Evolutionary conservation across 139 green algal genomes (phyloP).

Genomic region (Chlamydomonas eustigma): DNA sequence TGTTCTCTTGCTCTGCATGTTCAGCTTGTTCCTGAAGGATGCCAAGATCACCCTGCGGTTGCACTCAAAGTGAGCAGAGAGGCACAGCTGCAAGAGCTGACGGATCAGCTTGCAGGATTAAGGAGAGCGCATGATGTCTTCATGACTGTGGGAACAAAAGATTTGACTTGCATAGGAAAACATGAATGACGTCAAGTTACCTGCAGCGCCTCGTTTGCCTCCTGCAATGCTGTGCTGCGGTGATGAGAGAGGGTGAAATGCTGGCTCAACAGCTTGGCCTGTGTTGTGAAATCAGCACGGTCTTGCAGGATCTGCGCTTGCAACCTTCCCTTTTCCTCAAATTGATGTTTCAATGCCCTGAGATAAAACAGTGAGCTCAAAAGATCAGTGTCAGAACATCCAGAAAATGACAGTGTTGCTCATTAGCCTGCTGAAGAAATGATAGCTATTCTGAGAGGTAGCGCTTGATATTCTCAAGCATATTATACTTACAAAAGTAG

Average conservation of each 20-base stretch:
- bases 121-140: too few relatives aligned
- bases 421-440: background rate
- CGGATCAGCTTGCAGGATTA: too few relatives aligned
- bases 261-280: constrained; percentile 23
- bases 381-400: background rate
- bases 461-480: background rate
- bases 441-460: too few relatives aligned
- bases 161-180: background rate
- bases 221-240: constrained; percentile 21
- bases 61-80: too few relatives aligned
- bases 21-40: background rate
- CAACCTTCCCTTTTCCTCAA: constrained; percentile 15
- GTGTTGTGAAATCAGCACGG: constrained; percentile 9
- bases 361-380: background rate
- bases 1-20: background rate
- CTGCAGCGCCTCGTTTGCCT: constrained; percentile 30
- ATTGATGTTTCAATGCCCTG: constrained; percentile 16
- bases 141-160: too few relatives aligned
- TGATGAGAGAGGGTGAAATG: constrained; percentile 19
- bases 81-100: too few relatives aligned
- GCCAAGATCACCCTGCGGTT: background rate
- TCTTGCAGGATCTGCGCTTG: constrained; percentile 28
- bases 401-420: background rate
- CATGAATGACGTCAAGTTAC: constrained; percentile 2
- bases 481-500: constrained; percentile 16